These are phyloP conservation scores for Microbotryum saponariae DNA, from an alignment of 1,284 basidiomycete genomes.

Conservation along the genomic window DNA sequence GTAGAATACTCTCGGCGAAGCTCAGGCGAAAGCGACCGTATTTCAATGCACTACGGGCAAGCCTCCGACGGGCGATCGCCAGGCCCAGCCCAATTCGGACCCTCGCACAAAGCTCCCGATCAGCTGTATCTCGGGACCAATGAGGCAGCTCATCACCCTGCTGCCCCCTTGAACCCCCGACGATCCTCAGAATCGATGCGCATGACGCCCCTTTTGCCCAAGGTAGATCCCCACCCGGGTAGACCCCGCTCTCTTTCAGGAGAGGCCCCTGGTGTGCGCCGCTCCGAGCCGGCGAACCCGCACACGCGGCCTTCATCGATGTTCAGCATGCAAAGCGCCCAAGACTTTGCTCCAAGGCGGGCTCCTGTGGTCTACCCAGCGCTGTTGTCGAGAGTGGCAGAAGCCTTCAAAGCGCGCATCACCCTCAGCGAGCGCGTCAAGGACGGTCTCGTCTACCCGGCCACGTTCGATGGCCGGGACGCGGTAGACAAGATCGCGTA, in stretches of 20 bases:
- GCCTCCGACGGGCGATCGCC: neutral
- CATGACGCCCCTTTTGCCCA: slow-evolving; percentile 22
- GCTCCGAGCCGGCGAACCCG: slow-evolving; percentile 6
- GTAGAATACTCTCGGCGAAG: slow-evolving; percentile 20
- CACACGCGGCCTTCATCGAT: neutral
- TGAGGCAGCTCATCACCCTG: slow-evolving; percentile 3
- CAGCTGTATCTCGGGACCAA: neutral
- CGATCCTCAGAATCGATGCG: slow-evolving; percentile 34
- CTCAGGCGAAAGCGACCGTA: slow-evolving; percentile 22
- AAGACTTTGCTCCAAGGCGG: neutral
- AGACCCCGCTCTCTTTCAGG: slow-evolving; percentile 31
- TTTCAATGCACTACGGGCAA: slow-evolving; percentile 13
- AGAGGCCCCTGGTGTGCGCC: slow-evolving; percentile 6
- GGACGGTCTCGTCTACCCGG: slow-evolving; percentile 91
- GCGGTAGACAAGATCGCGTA: slow-evolving; percentile 94
- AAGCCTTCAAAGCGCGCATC: slow-evolving; percentile 81
- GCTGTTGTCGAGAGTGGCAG: slow-evolving; percentile 84
- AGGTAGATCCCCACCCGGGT: slow-evolving; percentile 10
- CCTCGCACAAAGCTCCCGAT: slow-evolving; percentile 16
- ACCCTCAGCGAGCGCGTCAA: slow-evolving; percentile 71
- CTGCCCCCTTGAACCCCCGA: slow-evolving; percentile 12
- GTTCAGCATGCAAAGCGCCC: neutral
- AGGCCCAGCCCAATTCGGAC: slow-evolving; percentile 1
- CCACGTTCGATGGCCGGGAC: slow-evolving; percentile 91
- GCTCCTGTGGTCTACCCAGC: slow-evolving; percentile 66